phyloP scores from a whole-genome alignment of 495 filamentous ascomycete genomes.

The Penicillium macrosclerotiorum region DNA sequence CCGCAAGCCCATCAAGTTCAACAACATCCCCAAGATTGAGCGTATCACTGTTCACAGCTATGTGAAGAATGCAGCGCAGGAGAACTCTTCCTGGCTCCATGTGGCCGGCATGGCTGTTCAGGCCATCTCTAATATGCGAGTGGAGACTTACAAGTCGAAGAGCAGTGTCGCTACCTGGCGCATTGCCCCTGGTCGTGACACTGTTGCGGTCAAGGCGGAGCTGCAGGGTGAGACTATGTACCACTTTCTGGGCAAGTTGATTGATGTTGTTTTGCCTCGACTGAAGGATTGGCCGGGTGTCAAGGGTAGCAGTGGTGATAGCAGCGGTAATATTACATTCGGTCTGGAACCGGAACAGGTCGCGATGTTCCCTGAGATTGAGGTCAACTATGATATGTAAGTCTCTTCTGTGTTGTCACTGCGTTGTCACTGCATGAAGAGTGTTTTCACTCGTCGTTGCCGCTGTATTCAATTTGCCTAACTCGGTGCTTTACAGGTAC shows the following conservation, averaged over 20 bases:
- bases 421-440: too few species aligned
- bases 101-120: slow-evolving; percentile 81
- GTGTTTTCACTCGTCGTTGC: too few species aligned
- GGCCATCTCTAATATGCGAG: slow-evolving; percentile 78
- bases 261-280: slow-evolving; percentile 85
- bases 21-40: slow-evolving; percentile 77
- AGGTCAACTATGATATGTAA: slow-evolving; percentile 86
- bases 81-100: slow-evolving; percentile 66
- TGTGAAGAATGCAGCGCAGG: slow-evolving; percentile 56
- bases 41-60: slow-evolving; percentile 80
- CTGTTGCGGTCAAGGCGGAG: slow-evolving; percentile 63
- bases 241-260: slow-evolving; percentile 79
- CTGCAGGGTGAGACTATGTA: slow-evolving; percentile 77
- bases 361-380: slow-evolving; percentile 85
- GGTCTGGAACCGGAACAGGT: slow-evolving; percentile 71
- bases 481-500: slow-evolving; percentile 47
- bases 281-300: slow-evolving; percentile 95
- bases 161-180: slow-evolving; percentile 64
- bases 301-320: slow-evolving; percentile 73
- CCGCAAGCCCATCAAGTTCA: slow-evolving; percentile 75
- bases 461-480: too few species aligned
- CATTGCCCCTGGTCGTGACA: slow-evolving; percentile 49
- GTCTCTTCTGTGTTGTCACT: slow-evolving; percentile 32
- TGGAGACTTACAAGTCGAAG: slow-evolving; percentile 64
- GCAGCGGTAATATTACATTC: slow-evolving; percentile 80